A percentile compares a stretch with the other conserved stretches of the same genome.
Conservation (phyloP, 192 early-diverging fungal genomes). For the Dispira parvispora region DNA sequence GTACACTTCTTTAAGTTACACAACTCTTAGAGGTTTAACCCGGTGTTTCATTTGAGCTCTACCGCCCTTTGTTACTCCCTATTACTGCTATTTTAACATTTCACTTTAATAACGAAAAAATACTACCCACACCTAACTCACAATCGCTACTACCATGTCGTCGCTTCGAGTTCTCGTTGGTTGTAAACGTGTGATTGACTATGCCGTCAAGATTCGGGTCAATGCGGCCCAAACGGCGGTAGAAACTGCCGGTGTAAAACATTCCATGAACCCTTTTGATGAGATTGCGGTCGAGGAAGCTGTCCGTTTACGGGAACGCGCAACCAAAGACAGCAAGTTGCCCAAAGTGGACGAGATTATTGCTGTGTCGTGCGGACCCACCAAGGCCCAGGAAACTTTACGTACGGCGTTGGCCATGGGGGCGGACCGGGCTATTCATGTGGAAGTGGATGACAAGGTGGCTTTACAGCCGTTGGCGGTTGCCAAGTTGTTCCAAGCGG, state of each 20-base stretch:
- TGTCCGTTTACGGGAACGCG: conserved; percentile 76
- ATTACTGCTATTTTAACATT: no score
- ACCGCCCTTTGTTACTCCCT: neutral
- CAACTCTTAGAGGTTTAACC: neutral
- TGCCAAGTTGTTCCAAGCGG: conserved; percentile 84
- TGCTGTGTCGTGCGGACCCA: conserved; percentile 73
- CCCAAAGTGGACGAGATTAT: conserved; percentile 52
- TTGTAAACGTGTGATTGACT: conserved; percentile 96
- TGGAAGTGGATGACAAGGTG: conserved; percentile 57
- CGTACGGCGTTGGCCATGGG: conserved; percentile 97
- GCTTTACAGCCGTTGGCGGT: conserved; percentile 74
- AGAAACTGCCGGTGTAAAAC: conserved; percentile 85
- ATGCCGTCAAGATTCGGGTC: conserved; percentile 96
- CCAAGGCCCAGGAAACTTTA: conserved; percentile 82
- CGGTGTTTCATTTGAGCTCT: neutral
- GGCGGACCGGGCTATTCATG: conserved; percentile 86
- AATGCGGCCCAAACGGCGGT: conserved; percentile 71
- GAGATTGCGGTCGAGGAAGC: conserved; percentile 99
- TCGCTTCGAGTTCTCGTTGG: conserved; percentile 71
- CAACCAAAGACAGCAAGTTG: conserved; percentile 27
- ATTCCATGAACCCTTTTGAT: conserved; percentile 99
- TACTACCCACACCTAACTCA: no score
- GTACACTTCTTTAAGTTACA: no score
- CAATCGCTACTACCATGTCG: conserved; percentile 14
- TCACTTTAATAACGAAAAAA: no score